A percentile compares a stretch with the other conserved stretches of the same genome.
phyloP scores from a whole-genome alignment of 1,284 basidiomycete species.

The Rhizopogon hawkerae region DNA sequence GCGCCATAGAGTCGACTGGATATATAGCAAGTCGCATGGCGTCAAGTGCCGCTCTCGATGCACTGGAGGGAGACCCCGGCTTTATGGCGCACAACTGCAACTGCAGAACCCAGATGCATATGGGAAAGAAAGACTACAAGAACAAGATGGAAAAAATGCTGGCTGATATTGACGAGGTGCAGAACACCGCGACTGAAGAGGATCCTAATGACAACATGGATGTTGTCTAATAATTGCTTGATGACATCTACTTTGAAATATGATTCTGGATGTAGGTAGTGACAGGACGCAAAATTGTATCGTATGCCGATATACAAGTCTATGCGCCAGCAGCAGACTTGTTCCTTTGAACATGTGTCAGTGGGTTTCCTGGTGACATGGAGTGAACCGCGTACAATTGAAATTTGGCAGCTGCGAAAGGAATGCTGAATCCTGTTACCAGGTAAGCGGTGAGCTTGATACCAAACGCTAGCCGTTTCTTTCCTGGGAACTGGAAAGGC shows the following conservation, averaged over 20 bases:
- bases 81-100: slow-evolving; percentile 58
- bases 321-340: slow-evolving; percentile 26
- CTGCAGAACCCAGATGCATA: slow-evolving; percentile 39
- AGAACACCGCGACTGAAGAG: slow-evolving; percentile 3
- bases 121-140: slow-evolving; percentile 33
- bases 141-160: slow-evolving; percentile 31
- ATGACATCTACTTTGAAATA: slow-evolving; percentile 10
- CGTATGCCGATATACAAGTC: slow-evolving; percentile 1
- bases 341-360: slow-evolving; percentile 20
- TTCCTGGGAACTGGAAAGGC: slow-evolving; percentile 57
- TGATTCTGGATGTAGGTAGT: not conserved
- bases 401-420: slow-evolving; percentile 52
- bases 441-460: slow-evolving; percentile 51
- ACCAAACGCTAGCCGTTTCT: slow-evolving; percentile 46
- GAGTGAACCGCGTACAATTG: slow-evolving; percentile 49
- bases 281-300: not conserved
- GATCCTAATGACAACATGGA: slow-evolving; percentile 8
- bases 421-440: slow-evolving; percentile 52
- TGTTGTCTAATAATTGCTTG: slow-evolving; percentile 4
- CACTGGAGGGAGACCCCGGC: slow-evolving; percentile 51
- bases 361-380: slow-evolving; percentile 2
- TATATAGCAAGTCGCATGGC: slow-evolving; percentile 50
- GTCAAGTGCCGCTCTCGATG: slow-evolving; percentile 54
- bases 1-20: slow-evolving; percentile 40
- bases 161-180: slow-evolving; percentile 26